These are phyloP conservation scores for Rhodotorula sp. DNA, from an alignment of 1,284 basidiomycete species.

Conservation along the genomic window DNA sequence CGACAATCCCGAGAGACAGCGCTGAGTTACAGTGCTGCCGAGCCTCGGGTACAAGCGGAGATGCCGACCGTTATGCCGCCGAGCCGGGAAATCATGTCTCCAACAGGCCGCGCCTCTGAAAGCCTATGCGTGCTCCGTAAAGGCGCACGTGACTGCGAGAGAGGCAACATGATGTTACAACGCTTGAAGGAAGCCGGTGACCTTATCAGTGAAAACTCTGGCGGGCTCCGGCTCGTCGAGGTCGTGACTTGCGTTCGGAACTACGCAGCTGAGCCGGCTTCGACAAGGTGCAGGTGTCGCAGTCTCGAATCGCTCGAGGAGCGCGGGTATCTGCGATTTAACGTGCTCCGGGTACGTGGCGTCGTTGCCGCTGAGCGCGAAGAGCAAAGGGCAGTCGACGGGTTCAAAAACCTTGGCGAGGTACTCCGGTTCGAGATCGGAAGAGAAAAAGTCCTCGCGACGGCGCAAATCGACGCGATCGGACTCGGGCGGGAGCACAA, in stretches of 20 bases:
- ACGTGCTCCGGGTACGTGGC: background rate
- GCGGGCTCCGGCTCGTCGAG: background rate
- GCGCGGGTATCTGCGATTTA: background rate
- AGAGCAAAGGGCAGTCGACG: background rate
- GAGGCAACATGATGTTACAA: background rate
- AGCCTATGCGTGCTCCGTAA: background rate
- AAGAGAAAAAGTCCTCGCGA: constrained; percentile 14
- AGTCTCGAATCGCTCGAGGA: background rate
- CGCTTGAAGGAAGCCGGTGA: background rate
- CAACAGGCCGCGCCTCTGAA: background rate
- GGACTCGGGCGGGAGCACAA: background rate
- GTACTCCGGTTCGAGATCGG: background rate
- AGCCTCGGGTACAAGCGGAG: too few species aligned
- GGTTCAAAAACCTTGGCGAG: constrained; percentile 8
- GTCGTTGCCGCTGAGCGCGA: background rate
- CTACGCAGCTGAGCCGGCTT: background rate
- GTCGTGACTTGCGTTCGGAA: constrained; percentile 5
- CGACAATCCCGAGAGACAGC: background rate
- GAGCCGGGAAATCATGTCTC: background rate
- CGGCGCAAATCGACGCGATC: constrained; percentile 5
- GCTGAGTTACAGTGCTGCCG: too few species aligned
- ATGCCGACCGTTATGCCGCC: too few species aligned
- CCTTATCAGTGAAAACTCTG: background rate
- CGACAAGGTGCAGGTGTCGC: background rate
- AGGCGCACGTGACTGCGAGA: background rate